phyloP scores from a whole-genome alignment of 2,329 filamentous ascomycete genomes.

The Domatiomyces globalis region DNA sequence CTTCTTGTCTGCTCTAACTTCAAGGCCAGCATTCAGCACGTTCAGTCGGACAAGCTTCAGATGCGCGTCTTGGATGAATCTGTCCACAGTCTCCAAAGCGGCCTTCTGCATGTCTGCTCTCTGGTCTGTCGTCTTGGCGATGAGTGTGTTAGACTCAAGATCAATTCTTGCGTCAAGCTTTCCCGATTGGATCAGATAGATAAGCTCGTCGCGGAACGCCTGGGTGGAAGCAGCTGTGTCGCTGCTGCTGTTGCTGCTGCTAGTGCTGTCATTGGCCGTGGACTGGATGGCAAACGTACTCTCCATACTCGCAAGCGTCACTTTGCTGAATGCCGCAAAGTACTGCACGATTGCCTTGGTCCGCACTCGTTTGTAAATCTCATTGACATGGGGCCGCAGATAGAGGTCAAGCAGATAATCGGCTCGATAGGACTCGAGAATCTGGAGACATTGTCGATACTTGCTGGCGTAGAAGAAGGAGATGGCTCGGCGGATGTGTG shows the following conservation, averaged over 20 bases:
- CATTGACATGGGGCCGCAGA: conserved; percentile 57
- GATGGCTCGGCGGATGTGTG: conserved; percentile 84
- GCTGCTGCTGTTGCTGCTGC: conserved; percentile 24
- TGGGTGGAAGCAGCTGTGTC: neutral
- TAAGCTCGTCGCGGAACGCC: conserved; percentile 47
- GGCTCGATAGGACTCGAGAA: conserved; percentile 63
- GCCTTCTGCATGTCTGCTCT: conserved; percentile 56
- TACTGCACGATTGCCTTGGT: conserved; percentile 90
- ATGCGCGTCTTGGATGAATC: conserved; percentile 61
- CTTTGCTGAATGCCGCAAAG: conserved; percentile 75
- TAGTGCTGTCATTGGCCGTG: conserved; percentile 38
- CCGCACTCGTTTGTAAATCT: conserved; percentile 61
- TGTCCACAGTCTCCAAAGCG: conserved; percentile 52
- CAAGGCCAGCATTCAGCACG: conserved; percentile 59
- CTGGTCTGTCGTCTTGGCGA: conserved; percentile 53
- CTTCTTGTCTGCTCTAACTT: conserved; percentile 38
- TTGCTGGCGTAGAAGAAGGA: conserved; percentile 79
- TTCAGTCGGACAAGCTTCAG: conserved; percentile 67
- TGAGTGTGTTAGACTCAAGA: conserved; percentile 64
- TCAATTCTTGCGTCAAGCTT: conserved; percentile 69
- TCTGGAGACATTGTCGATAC: conserved; percentile 70
- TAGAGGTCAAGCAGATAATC: conserved; percentile 90
- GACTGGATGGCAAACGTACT: conserved; percentile 50
- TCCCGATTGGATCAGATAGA: conserved; percentile 59
- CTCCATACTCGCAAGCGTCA: conserved; percentile 66